A percentile compares a stretch with the other conserved stretches of the same genome.
Evolutionary conservation across 2,329 filamentous ascomycete genomes (phyloP).

Genomic region (Colletotrichum echinochloae): DNA sequence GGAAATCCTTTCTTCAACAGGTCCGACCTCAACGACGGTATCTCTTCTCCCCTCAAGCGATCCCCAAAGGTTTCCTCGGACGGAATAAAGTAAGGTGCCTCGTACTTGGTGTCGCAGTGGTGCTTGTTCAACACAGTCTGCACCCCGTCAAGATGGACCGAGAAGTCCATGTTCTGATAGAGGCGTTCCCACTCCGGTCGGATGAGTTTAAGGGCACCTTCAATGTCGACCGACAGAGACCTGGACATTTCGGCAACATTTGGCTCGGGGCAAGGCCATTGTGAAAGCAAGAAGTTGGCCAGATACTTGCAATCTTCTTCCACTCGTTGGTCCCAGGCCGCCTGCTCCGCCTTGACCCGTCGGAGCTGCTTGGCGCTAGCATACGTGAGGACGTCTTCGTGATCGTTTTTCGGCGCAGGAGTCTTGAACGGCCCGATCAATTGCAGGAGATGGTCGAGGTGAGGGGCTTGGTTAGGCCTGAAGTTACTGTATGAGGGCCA

Average conservation of each 20-base stretch:
- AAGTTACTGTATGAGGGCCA: constrained; percentile 53
- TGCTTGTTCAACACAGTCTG: constrained; percentile 55
- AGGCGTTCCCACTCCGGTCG: constrained; percentile 60
- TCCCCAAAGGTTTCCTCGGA: constrained; percentile 41
- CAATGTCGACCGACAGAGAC: constrained; percentile 51
- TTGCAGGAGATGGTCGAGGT: constrained; percentile 47
- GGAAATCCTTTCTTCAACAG: constrained; percentile 40
- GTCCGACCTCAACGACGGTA: constrained; percentile 41
- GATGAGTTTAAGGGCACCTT: constrained; percentile 54
- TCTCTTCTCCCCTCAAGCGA: constrained; percentile 38
- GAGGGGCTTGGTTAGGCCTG: constrained; percentile 48
- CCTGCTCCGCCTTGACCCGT: constrained; percentile 48
- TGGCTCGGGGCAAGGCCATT: constrained; percentile 59
- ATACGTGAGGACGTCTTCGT: constrained; percentile 42
- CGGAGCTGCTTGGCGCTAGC: constrained; percentile 47
- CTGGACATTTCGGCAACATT: constrained; percentile 45
- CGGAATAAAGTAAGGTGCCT: constrained; percentile 35
- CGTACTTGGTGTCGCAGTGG: constrained; percentile 43
- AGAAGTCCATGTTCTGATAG: constrained; percentile 61
- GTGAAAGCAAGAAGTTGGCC: constrained; percentile 54
- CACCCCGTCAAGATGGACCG: constrained; percentile 55
- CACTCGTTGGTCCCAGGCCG: constrained; percentile 47
- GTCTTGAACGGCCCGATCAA: constrained; percentile 49
- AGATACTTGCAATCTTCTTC: constrained; percentile 52
- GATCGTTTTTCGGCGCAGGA: constrained; percentile 46